These are phyloP conservation scores for Aspergillus texensis DNA, from an alignment of 2,329 filamentous ascomycete species.

Conservation along the genomic window DNA sequence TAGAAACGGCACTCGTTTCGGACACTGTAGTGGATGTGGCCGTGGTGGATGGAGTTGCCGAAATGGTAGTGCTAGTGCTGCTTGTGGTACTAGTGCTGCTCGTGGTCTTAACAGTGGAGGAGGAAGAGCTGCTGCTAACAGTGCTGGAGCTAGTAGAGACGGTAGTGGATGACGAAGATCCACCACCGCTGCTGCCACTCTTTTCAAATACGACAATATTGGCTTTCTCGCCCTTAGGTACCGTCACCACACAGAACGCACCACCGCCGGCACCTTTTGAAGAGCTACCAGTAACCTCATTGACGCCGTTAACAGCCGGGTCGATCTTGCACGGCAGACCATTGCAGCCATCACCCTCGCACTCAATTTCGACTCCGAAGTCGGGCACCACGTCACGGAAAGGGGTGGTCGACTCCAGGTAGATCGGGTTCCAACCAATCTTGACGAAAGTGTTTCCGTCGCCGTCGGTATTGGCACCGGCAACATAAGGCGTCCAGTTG, in stretches of 20 bases:
- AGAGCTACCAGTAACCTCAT: constrained; percentile 61
- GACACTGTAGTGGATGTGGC: constrained; percentile 12
- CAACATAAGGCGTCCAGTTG: constrained; percentile 78
- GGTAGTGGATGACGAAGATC: constrained; percentile 13
- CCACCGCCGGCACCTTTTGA: constrained; percentile 68
- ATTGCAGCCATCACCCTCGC: constrained; percentile 66
- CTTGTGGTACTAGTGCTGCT: constrained; percentile 17
- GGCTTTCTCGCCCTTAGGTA: constrained; percentile 66
- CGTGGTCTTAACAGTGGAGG: not conserved
- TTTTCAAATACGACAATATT: constrained; percentile 66
- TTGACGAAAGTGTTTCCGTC: constrained; percentile 72
- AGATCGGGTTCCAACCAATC: constrained; percentile 78
- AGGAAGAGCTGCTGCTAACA: constrained; percentile 7
- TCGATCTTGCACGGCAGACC: constrained; percentile 76
- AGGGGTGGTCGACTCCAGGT: constrained; percentile 55
- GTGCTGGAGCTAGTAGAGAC: constrained; percentile 18
- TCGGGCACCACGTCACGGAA: constrained; percentile 62
- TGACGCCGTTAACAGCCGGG: constrained; percentile 58
- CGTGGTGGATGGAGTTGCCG: constrained; percentile 17
- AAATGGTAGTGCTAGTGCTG: constrained; percentile 18
- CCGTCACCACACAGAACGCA: constrained; percentile 76
- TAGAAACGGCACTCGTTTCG: constrained; percentile 13
- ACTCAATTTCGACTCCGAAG: constrained; percentile 72
- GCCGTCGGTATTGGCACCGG: constrained; percentile 70
- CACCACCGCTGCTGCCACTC: constrained; percentile 25